Conservation (phyloP, 768 basidiomycete species). For the Lactifluus pinguis region DNA sequence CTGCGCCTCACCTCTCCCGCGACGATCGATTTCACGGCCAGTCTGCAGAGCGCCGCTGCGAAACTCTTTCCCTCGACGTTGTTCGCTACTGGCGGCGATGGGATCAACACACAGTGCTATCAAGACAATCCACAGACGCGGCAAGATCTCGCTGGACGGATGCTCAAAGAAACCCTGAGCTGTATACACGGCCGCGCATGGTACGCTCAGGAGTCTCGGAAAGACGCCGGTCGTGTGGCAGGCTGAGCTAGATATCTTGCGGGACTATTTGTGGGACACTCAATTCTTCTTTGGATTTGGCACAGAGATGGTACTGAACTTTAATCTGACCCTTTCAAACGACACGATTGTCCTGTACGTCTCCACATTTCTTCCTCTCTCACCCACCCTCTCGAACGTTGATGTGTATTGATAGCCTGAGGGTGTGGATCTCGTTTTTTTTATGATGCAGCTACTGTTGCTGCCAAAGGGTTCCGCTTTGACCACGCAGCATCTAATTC, state of each 20-base stretch:
- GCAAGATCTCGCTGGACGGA: slow-evolving; percentile 35
- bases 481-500: slow-evolving; percentile 66
- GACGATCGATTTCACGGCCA: slow-evolving; percentile 50
- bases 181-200: slow-evolving; percentile 55
- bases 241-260: slow-evolving; percentile 29
- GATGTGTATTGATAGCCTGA: slow-evolving; percentile 21
- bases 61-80: slow-evolving; percentile 45
- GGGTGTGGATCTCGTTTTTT: slow-evolving; percentile 72
- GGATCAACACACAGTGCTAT: slow-evolving; percentile 64
- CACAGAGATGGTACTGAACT: not conserved
- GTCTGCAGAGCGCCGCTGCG: slow-evolving; percentile 46
- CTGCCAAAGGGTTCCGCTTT: slow-evolving; percentile 48
- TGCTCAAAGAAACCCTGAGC: slow-evolving; percentile 55
- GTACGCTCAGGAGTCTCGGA: slow-evolving; percentile 40
- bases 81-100: slow-evolving; percentile 79
- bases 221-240: slow-evolving; percentile 84
- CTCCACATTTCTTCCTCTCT: not conserved
- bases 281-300: not conserved
- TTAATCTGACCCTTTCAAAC: slow-evolving; percentile 3
- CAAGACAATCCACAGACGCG: slow-evolving; percentile 51
- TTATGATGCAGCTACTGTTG: slow-evolving; percentile 48
- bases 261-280: not conserved
- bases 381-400: not conserved
- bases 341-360: slow-evolving; percentile 7
- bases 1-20: slow-evolving; percentile 58